phyloP scores from a whole-genome alignment of 179 eudicot species.

The Beta macrorhiza region DNA sequence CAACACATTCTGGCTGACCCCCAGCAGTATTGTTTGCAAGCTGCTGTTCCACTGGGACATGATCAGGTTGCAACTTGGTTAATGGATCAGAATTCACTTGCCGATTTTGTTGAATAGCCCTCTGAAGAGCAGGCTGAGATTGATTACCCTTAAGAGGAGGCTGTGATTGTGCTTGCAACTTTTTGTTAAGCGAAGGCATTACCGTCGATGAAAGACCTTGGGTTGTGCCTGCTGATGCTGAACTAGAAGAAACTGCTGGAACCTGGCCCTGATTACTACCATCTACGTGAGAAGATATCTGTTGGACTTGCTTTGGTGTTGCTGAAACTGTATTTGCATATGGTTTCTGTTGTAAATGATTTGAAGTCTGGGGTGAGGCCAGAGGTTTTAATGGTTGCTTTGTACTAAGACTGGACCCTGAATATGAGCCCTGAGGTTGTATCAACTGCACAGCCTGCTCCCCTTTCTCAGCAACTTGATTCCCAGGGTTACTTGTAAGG shows the following conservation, averaged over 20 bases:
- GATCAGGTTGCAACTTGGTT: constrained; percentile 43
- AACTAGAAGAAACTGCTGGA: constrained; percentile 37
- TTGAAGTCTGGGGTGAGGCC: constrained; percentile 39
- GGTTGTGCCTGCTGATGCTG: constrained; percentile 32
- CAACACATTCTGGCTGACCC: constrained; percentile 35
- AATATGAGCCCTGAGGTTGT: constrained; percentile 48
- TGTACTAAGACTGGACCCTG: constrained; percentile 42
- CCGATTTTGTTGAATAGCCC: constrained; percentile 48
- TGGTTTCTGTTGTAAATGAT: constrained; percentile 48
- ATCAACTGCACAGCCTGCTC: constrained; percentile 46
- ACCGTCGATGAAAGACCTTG: constrained; percentile 39
- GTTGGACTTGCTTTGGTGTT: constrained; percentile 48
- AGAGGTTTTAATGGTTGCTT: constrained; percentile 44
- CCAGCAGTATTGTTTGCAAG: constrained; percentile 31
- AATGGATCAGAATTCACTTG: constrained; percentile 44
- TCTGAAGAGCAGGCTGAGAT: constrained; percentile 46
- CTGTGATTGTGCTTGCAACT: constrained; percentile 38
- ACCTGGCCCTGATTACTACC: constrained; percentile 44
- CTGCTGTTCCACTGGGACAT: constrained; percentile 40
- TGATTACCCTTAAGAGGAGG: constrained; percentile 47
- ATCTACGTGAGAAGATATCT: constrained; percentile 46
- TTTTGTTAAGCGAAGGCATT: constrained; percentile 43
- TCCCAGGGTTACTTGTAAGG: constrained; percentile 42
- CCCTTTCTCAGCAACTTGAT: constrained; percentile 56
- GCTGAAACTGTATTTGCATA: constrained; percentile 33